phyloP scores from a whole-genome alignment of 768 basidiomycete species.

The Naganishia vaughanmartiniae region DNA sequence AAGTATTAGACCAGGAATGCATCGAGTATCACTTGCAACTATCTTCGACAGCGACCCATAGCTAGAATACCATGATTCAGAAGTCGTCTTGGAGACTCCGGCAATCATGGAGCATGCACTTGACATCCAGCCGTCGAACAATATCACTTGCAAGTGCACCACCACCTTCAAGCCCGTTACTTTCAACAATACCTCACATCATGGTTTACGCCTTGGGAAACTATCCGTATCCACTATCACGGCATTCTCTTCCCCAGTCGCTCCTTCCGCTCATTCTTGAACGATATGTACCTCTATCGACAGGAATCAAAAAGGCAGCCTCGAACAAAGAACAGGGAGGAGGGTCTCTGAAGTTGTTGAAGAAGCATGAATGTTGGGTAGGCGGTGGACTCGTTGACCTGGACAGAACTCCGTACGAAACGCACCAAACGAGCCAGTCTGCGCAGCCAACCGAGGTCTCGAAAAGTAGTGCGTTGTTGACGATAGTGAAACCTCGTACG shows the following conservation, averaged over 20 bases:
- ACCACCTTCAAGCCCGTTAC: neutral
- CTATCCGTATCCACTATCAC: constrained; percentile 30
- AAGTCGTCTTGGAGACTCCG: neutral
- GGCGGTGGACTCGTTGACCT: neutral
- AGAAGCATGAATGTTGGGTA: constrained; percentile 27
- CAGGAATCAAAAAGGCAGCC: neutral
- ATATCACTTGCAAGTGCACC: neutral
- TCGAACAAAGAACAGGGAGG: neutral
- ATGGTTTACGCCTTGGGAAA: constrained; percentile 32
- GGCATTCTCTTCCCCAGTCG: constrained; percentile 31
- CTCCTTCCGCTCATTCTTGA: constrained; percentile 29
- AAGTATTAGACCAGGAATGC: no score
- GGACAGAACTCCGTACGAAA: no score
- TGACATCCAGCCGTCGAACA: neutral
- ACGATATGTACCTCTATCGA: neutral
- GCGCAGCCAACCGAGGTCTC: neutral
- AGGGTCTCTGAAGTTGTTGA: constrained; percentile 9
- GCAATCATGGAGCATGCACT: neutral
- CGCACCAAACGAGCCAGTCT: neutral
- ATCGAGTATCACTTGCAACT: no score
- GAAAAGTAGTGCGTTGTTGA: constrained; percentile 8
- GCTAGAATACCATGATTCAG: neutral
- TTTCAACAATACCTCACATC: constrained; percentile 21
- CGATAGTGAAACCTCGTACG: constrained; percentile 32
- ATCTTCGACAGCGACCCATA: neutral